phyloP scores from a whole-genome alignment of 148 eudicot genomes.

The Euryodendron excelsum region DNA sequence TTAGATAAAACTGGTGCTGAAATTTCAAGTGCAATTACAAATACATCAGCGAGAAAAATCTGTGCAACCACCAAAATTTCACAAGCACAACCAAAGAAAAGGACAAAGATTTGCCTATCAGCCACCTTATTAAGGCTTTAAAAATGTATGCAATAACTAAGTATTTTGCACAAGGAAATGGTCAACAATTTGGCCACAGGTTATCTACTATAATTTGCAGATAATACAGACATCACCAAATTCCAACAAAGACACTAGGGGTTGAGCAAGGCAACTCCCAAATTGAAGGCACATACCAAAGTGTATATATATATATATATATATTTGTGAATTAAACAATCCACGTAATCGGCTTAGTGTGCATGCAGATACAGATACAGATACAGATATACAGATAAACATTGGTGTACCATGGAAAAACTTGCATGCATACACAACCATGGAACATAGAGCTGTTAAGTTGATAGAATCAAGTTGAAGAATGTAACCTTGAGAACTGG shows the following conservation, averaged over 20 bases:
- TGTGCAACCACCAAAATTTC: no score
- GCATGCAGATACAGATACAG: not conserved
- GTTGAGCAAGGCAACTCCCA: not conserved
- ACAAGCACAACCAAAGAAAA: no score
- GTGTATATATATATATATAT: not conserved
- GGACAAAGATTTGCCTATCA: no score
- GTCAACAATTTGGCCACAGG: not conserved
- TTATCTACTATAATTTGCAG: not conserved
- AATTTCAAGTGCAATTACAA: no score
- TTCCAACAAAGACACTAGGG: not conserved
- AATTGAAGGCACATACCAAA: not conserved
- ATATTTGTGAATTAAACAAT: not conserved
- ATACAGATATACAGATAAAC: no score
- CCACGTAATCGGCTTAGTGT: not conserved
- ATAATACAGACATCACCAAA: not conserved
- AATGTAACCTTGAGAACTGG: conserved; percentile 65
- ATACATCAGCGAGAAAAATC: no score
- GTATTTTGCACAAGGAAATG: not conserved
- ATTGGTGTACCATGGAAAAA: no score
- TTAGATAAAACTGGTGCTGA: no score
- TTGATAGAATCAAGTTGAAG: not conserved
- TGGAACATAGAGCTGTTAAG: not conserved
- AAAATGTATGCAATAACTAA: not conserved
- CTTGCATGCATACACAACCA: no score
- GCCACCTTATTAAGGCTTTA: no score